Conservation (phyloP, 208 protist species). For the Leishmania turanica region DNA sequence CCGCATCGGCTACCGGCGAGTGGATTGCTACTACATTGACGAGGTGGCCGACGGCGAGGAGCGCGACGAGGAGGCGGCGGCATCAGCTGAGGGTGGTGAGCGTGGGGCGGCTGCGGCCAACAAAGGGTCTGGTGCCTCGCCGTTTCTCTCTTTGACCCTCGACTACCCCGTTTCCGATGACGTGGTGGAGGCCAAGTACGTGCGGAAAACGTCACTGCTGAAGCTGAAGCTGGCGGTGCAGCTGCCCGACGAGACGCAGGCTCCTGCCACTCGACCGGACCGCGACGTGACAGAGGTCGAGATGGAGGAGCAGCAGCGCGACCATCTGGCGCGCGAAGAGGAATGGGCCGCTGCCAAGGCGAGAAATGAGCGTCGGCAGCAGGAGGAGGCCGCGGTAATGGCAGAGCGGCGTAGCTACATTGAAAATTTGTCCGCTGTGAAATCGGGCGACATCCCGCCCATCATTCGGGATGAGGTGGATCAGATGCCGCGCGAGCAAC, state of each 20-base stretch:
- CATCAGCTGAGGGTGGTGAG: neutral
- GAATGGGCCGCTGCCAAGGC: constrained; percentile 36
- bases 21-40: constrained; percentile 74
- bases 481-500: constrained; percentile 71
- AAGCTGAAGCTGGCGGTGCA: constrained; percentile 59
- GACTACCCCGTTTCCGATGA: constrained; percentile 85
- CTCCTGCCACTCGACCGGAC: constrained; percentile 40
- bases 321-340: constrained; percentile 29
- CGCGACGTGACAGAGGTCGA: constrained; percentile 72
- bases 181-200: constrained; percentile 66
- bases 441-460: constrained; percentile 79
- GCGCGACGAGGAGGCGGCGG: neutral
- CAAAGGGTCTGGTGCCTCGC: constrained; percentile 5
- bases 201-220: constrained; percentile 67
- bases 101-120: neutral
- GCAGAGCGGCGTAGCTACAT: constrained; percentile 69
- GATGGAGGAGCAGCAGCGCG: constrained; percentile 57
- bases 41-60: constrained; percentile 27
- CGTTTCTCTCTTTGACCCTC: constrained; percentile 68
- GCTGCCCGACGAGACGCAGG: constrained; percentile 75
- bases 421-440: constrained; percentile 73
- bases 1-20: constrained; percentile 39
- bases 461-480: constrained; percentile 73
- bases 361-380: constrained; percentile 33
- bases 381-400: constrained; percentile 72